These are phyloP conservation scores for Papilionanthe hybrid DNA, from an alignment of 116 monocot species.

Conservation along the genomic window DNA sequence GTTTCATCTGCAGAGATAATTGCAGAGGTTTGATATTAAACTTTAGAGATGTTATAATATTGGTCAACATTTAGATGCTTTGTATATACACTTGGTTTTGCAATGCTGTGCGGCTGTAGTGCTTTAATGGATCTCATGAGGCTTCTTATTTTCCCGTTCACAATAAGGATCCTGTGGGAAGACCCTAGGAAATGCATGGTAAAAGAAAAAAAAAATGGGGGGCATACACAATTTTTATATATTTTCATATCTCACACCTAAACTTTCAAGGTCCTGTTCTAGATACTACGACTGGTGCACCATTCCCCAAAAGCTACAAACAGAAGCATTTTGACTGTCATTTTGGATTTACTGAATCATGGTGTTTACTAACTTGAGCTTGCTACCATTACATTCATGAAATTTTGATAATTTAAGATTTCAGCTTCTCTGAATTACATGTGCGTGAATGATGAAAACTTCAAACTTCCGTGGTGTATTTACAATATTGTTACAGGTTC, in stretches of 20 bases:
- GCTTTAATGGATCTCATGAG: neutral
- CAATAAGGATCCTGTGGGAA: neutral
- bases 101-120: neutral
- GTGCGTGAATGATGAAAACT: neutral
- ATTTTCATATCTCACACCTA: too few relatives aligned
- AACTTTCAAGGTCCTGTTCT: neutral
- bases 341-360: neutral
- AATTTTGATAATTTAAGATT: neutral
- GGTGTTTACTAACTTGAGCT: neutral
- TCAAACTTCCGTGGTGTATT: neutral
- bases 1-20: constrained; percentile 76
- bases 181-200: neutral
- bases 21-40: constrained; percentile 51
- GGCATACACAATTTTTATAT: too few relatives aligned
- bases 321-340: neutral
- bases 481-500: constrained; percentile 44
- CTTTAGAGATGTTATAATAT: neutral
- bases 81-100: neutral
- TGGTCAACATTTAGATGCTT: constrained; percentile 5
- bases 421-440: neutral
- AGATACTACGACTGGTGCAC: neutral
- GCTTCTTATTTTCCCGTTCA: neutral
- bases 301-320: constrained; percentile 6
- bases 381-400: neutral
- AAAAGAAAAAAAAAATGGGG: neutral